phyloP scores from a whole-genome alignment of 805 yeast genomes.

The Candida tallmaniae region DNA sequence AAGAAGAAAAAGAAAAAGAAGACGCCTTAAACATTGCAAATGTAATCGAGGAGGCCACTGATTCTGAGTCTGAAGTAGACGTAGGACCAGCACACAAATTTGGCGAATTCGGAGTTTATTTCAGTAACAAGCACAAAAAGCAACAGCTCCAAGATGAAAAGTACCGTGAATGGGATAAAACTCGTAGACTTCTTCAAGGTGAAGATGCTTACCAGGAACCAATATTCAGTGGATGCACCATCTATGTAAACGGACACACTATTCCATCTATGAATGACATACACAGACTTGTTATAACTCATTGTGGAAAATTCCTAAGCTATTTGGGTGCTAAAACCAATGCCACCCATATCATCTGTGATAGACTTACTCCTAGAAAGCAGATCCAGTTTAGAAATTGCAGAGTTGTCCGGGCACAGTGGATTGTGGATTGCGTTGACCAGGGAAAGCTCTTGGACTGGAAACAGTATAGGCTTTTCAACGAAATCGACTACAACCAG shows the following conservation, averaged over 20 bases:
- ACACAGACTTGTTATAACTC: slow-evolving; percentile 62
- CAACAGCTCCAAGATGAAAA: slow-evolving; percentile 57
- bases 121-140: slow-evolving; percentile 53
- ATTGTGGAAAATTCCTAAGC: slow-evolving; percentile 79
- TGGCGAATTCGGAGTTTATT: slow-evolving; percentile 67
- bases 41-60: background rate
- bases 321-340: slow-evolving; percentile 64
- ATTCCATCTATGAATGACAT: slow-evolving; percentile 70
- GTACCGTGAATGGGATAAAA: slow-evolving; percentile 45
- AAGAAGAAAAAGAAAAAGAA: background rate
- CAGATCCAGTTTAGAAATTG: slow-evolving; percentile 57
- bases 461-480: slow-evolving; percentile 57
- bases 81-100: slow-evolving; percentile 35
- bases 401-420: slow-evolving; percentile 74
- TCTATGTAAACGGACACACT: slow-evolving; percentile 89
- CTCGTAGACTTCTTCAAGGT: slow-evolving; percentile 25
- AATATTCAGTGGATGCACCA: slow-evolving; percentile 58
- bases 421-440: slow-evolving; percentile 69
- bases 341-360: slow-evolving; percentile 84
- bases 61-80: background rate
- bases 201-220: slow-evolving; percentile 15
- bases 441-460: slow-evolving; percentile 52
- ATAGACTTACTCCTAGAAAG: slow-evolving; percentile 74
- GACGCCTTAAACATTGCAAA: background rate
- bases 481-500: slow-evolving; percentile 54